phyloP scores from a whole-genome alignment of 371 early-diverging fungal genomes.

The Paraphysoderma sedebokerense region DNA sequence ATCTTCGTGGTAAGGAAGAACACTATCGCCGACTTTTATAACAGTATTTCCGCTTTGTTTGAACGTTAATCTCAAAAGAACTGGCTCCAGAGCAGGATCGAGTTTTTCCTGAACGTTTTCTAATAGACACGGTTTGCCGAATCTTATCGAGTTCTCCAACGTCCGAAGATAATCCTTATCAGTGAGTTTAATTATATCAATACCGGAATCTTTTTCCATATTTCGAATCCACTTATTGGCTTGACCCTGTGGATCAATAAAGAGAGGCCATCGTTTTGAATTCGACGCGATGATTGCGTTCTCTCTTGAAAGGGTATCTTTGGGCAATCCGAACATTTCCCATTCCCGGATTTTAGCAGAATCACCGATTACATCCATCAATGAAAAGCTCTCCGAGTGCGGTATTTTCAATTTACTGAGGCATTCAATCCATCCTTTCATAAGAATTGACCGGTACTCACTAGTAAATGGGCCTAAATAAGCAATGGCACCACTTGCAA shows the following conservation, averaged over 20 bases:
- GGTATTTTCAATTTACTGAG: conserved; percentile 26
- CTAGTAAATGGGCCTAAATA: conserved; percentile 34
- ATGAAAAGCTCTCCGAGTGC: conserved; percentile 23
- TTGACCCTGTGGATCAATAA: conserved; percentile 42
- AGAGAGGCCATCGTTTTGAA: conserved; percentile 33
- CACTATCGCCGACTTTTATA: conserved; percentile 35
- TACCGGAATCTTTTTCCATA: conserved; percentile 29
- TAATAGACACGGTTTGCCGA: conserved; percentile 34
- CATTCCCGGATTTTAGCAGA: conserved; percentile 7
- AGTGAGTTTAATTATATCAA: conserved; percentile 32
- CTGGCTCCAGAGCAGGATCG: conserved; percentile 36
- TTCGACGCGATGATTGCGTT: conserved; percentile 34
- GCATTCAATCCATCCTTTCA: conserved; percentile 24
- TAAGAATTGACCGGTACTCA: conserved; percentile 22
- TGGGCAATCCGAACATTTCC: conserved; percentile 31
- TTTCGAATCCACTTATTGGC: conserved; percentile 43
- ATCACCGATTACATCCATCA: conserved; percentile 34
- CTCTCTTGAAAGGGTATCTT: conserved; percentile 28
- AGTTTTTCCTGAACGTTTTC: conserved; percentile 33
- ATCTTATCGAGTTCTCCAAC: conserved; percentile 35
- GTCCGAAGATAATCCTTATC: conserved; percentile 34
- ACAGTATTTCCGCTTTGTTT: conserved; percentile 32
- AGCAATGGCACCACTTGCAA: conserved; percentile 27
- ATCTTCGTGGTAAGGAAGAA: conserved; percentile 36
- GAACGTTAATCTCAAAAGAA: conserved; percentile 28